phyloP scores from a whole-genome alignment of 2,329 filamentous ascomycete species.

The Nothophaeocryptopus gaeumannii region DNA sequence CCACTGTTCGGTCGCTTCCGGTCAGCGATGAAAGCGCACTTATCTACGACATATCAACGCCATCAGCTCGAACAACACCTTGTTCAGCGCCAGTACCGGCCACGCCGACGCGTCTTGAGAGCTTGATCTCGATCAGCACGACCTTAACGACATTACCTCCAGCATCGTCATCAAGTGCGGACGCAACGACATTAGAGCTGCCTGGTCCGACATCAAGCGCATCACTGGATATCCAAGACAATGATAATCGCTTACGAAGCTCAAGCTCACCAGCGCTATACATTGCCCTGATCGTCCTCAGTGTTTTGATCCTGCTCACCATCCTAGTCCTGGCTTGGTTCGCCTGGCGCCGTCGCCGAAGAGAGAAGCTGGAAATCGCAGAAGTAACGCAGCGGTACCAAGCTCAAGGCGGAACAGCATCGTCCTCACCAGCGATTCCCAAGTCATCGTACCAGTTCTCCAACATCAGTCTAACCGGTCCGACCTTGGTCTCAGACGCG shows the following conservation, averaged over 20 bases:
- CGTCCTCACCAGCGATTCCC: too few species aligned
- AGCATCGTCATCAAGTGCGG: neutral
- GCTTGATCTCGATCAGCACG: neutral
- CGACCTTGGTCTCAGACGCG: slow-evolving; percentile 3
- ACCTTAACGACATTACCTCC: neutral
- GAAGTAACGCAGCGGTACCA: neutral
- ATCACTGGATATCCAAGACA: neutral
- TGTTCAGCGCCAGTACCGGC: neutral
- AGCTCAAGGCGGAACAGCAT: too few species aligned
- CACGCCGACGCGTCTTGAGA: neutral
- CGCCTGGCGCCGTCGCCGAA: slow-evolving; percentile 4
- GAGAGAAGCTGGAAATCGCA: neutral
- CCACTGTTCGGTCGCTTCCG: too few species aligned
- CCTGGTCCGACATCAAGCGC: neutral
- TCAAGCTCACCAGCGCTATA: slow-evolving; percentile 4
- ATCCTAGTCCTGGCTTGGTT: slow-evolving; percentile 8
- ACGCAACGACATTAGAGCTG: neutral
- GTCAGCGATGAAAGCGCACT: too few species aligned
- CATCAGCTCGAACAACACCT: too few species aligned
- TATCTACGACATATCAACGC: too few species aligned
- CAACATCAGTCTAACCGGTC: neutral
- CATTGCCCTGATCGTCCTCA: slow-evolving; percentile 11
- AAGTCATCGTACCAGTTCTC: too few species aligned
- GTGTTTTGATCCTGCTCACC: slow-evolving; percentile 6
- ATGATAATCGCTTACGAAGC: too few species aligned